phyloP scores from a whole-genome alignment of 805 yeast species.

The Isabelozyma pseudorhagii region DNA sequence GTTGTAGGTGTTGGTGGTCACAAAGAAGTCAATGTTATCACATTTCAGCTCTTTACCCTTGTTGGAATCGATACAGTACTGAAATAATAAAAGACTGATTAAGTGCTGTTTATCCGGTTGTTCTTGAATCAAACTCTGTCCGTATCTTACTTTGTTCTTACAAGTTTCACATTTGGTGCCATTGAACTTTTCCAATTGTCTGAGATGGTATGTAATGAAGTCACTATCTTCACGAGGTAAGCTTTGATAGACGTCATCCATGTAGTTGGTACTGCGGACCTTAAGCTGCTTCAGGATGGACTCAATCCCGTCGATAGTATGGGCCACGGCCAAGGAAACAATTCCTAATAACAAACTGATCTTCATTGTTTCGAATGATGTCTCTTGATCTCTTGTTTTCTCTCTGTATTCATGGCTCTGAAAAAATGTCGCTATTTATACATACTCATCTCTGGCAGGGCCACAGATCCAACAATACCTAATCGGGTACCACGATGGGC shows the following conservation, averaged over 20 bases:
- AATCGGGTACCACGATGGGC: background rate
- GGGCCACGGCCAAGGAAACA: constrained; percentile 1
- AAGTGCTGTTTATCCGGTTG: constrained; percentile 33
- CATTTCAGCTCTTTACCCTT: constrained; percentile 28
- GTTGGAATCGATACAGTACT: constrained; percentile 28
- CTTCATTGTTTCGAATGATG: background rate
- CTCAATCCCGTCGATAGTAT: constrained; percentile 22
- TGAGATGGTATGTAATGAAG: constrained; percentile 24
- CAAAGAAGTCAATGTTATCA: constrained; percentile 34
- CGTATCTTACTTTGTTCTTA: constrained; percentile 31
- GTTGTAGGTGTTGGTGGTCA: constrained; percentile 28
- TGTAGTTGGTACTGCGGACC: constrained; percentile 16
- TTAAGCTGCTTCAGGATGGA: constrained; percentile 19
- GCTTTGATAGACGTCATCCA: constrained; percentile 22
- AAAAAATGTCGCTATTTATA: background rate
- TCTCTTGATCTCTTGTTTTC: no score
- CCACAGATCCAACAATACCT: background rate
- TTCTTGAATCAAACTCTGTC: constrained; percentile 20
- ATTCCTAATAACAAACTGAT: background rate
- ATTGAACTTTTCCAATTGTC: constrained; percentile 23
- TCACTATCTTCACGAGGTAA: constrained; percentile 24
- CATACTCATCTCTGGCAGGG: background rate
- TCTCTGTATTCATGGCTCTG: background rate
- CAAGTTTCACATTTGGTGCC: constrained; percentile 35
- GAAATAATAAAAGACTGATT: constrained; percentile 31